Evolutionary conservation across 2,329 filamentous ascomycete genomes (phyloP), one percentile per base, ranked within the genome.

Genomic region (Sclerotinia borealis): DNA sequence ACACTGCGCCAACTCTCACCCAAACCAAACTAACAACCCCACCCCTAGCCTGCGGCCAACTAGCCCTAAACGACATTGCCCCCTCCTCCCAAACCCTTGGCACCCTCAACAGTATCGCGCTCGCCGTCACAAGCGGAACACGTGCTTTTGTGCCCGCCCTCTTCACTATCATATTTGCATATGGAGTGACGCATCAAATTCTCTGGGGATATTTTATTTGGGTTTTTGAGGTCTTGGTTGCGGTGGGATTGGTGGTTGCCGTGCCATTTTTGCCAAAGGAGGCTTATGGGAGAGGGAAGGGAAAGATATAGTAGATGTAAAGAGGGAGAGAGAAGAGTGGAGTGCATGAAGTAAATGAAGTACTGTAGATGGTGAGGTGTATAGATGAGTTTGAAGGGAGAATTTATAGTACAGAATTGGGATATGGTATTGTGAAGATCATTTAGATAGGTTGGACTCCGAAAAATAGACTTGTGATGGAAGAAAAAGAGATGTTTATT

Each of bases 11-110:
- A 17, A 4, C 25, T 8, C 2, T 7, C 13, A 3, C 29, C 11
- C 1, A 3, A 47, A 25, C 5, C 15, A 6, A 48, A 60, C 61
- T 66, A 61, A 66, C 47, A 11, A n/a, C n/a, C 5, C 55, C 91
- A 91, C 79, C 81, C 2, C 90, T 89, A 71, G 92, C 88, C 0
- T 86, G 80, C 1, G 81, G 87, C 0, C 89, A 93, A 77, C 84
- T 93, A 10, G 85, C 85, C 0, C 72, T 93, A 37, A 93, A 93
- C 74, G 89, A 93, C 64, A 83, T 89, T 2, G 81, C 86, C 0
- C 91, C 91, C 0, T 84, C 80, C 11, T 81, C 84, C 1, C 78
- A 79, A 48, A 82, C 85, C 0, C 77, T 93, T 11, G 90, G 87
- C 0, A 91, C 85, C 0, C 77, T 95, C 34, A 93, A 93, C 69